Base-by-base conservation (phyloP, 108 stramenopile species). In the Skeletonema costatum region DNA sequence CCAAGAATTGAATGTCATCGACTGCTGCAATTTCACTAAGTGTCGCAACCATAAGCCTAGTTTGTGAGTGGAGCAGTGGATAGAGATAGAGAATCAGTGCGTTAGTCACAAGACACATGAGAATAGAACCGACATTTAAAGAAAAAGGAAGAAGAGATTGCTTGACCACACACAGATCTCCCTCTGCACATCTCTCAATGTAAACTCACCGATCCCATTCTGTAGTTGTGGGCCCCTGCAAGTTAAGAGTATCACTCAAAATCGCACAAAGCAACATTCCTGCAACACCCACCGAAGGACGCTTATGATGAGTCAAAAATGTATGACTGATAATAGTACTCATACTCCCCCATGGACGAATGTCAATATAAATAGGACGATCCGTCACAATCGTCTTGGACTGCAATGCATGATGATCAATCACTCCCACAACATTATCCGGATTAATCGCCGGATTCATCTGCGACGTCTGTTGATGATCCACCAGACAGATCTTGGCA, bases 331-430 rank as follows among this genome's bases (percentile, higher is more conserved):
- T 78, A 61, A 91, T 93, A 41, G 89, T 89, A 19, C 72, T 75
- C 86, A 90, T 88, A 41, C 76, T 79, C 16, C 93, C 93, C 93
- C 90, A 90, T 13, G 93, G 93, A 25, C 93, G 84, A 65, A 93
- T 91, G 66, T 93, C 93, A 58, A 93, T 87, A 70, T 87, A 91
- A 61, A 93, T 90, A 36, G 93, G 88, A 59, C 76, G 79, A 67
- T 88, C 89, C 11, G 89, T 93, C 25, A 88, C 85, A 61, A 93
- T 76, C 42, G 93, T 91, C 44, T 88, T 88, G 66, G 51, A 64
- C 61, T 93, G 92, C 6, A 93, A 81, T 12, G 93, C 93, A 76
- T 93, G 93, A 67, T 93, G 93, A 71, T 93, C 93, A 77, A 93
- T 93, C 42, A 90, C 76, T 31, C 93, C 93, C 4, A 89, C 87